Evolutionary conservation across 768 basidiomycete genomes (phyloP).

Genomic region (Melanogaster broomeanus): DNA sequence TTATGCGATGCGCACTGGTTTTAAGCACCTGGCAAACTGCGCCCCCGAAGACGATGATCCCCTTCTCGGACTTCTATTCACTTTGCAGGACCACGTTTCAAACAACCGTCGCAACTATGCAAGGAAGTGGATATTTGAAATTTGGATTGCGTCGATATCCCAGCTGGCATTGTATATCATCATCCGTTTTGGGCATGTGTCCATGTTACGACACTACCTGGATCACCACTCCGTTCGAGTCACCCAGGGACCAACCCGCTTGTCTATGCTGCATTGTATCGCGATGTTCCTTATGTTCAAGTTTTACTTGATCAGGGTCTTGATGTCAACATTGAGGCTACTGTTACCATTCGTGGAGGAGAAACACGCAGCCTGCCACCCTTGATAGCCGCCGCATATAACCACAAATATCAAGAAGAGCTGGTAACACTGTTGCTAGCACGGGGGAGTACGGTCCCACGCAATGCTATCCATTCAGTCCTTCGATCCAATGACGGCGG

Average conservation of each 20-base stretch:
- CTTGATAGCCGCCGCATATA: background rate
- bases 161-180: background rate
- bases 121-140: background rate
- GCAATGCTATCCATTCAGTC: background rate
- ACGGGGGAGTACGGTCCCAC: background rate
- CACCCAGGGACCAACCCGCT: background rate
- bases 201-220: background rate
- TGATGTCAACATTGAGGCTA: constrained; percentile 4
- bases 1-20: background rate
- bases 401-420: background rate
- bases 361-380: no score
- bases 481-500: background rate
- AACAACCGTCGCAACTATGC: background rate
- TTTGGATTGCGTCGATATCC: background rate
- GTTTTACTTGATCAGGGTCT: constrained; percentile 6
- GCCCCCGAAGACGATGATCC: background rate
- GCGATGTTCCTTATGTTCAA: background rate
- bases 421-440: background rate
- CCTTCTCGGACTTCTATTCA: background rate
- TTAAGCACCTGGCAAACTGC: background rate
- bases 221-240: background rate
- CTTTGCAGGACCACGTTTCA: background rate
- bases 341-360: no score
- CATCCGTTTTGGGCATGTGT: background rate
- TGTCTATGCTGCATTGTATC: background rate